These are phyloP conservation scores for Hygrophorus russula DNA, from an alignment of 768 basidiomycete species.

Conservation along the genomic window DNA sequence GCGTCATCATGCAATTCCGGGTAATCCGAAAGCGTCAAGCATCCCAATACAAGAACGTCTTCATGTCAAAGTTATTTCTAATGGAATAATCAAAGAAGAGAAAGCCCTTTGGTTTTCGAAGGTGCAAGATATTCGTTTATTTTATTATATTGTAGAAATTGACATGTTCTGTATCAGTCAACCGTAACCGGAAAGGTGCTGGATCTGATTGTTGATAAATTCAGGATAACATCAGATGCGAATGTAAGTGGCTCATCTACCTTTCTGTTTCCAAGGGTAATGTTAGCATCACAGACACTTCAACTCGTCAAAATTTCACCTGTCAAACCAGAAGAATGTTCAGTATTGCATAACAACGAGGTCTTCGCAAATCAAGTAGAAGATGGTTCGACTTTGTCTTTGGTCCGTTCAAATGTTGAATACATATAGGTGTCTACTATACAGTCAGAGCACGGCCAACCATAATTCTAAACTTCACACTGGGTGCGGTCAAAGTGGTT, in stretches of 20 bases:
- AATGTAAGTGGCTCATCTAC: conserved; percentile 18
- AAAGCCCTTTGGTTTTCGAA: conserved; percentile 62
- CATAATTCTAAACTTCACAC: too few species aligned
- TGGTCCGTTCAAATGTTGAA: neutral
- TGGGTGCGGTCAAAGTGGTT: neutral
- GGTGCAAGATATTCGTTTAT: conserved; percentile 26
- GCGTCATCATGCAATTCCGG: conserved; percentile 57
- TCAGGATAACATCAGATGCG: conserved; percentile 20
- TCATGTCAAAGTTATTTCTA: conserved; percentile 36
- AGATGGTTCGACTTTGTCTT: conserved; percentile 33
- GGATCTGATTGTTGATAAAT: conserved; percentile 37
- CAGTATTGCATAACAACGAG: conserved; percentile 35
- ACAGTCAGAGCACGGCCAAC: too few species aligned
- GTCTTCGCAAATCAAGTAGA: conserved; percentile 38
- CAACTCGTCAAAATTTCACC: conserved; percentile 22
- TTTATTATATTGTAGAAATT: neutral
- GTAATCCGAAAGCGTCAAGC: conserved; percentile 35
- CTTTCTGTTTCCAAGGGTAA: neutral
- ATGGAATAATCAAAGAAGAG: conserved; percentile 16
- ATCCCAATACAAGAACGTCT: conserved; percentile 46
- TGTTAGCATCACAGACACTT: conserved; percentile 23
- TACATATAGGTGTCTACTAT: too few species aligned
- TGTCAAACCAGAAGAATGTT: conserved; percentile 14
- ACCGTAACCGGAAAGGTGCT: conserved; percentile 49
- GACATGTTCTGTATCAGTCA: conserved; percentile 23